These are phyloP conservation scores for Ogataea henricii DNA, from an alignment of 805 yeast species.

Conservation along the genomic window DNA sequence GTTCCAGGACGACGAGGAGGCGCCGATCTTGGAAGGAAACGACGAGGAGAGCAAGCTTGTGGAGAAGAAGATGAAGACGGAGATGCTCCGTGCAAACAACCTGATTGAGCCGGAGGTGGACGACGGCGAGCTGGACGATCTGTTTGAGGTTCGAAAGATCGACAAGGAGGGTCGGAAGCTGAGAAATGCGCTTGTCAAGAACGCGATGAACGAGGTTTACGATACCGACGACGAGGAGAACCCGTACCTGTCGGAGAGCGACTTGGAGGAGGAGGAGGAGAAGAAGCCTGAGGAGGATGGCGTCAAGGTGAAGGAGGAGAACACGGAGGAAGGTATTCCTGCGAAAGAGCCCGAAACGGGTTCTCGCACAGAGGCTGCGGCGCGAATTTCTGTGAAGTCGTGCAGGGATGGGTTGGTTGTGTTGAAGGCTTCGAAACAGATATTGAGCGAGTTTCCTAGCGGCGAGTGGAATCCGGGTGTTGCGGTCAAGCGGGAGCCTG, in stretches of 20 bases:
- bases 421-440: constrained; percentile 61
- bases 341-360: constrained; percentile 11
- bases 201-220: constrained; percentile 86
- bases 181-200: constrained; percentile 77
- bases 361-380: background rate
- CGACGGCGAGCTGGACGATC: constrained; percentile 68
- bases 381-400: constrained; percentile 44
- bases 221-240: constrained; percentile 77
- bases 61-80: constrained; percentile 79
- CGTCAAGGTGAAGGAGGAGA: constrained; percentile 39
- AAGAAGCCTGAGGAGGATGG: constrained; percentile 29
- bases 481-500: constrained; percentile 33
- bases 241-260: constrained; percentile 78
- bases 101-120: constrained; percentile 64
- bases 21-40: constrained; percentile 94
- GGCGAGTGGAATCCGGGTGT: constrained; percentile 84
- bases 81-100: constrained; percentile 80
- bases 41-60: constrained; percentile 93
- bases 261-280: constrained; percentile 55
- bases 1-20: constrained; percentile 98
- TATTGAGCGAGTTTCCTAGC: constrained; percentile 65
- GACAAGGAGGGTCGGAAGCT: constrained; percentile 90
- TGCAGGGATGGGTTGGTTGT: constrained; percentile 53
- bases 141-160: constrained; percentile 67
- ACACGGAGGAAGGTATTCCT: constrained; percentile 28